Conservation (phyloP, 306 rosid species). For the Vicia sativa region DNA sequence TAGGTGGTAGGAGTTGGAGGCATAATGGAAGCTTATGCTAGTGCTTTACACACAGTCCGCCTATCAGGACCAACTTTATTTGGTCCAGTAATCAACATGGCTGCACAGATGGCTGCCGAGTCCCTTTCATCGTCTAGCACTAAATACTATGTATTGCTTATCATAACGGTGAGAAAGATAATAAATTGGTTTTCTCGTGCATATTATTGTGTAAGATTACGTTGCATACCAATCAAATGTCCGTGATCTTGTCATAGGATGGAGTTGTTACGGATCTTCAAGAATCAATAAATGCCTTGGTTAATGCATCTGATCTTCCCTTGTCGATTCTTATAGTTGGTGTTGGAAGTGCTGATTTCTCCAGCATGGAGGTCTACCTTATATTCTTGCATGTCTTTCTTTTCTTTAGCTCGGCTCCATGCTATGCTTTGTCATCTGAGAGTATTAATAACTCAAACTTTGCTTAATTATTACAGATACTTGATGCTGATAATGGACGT, state of each 20-base stretch:
- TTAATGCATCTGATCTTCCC: constrained; percentile 86
- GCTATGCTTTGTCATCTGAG: neutral
- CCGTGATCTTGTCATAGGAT: constrained; percentile 56
- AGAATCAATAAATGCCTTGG: constrained; percentile 79
- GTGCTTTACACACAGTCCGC: constrained; percentile 53
- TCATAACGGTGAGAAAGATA: constrained; percentile 64
- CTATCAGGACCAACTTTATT: constrained; percentile 86
- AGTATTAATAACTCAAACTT: constrained; percentile 21
- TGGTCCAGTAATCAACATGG: constrained; percentile 75
- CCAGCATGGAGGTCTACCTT: constrained; percentile 67
- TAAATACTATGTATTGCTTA: constrained; percentile 72
- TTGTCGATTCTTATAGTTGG: constrained; percentile 85
- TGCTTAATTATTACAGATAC: constrained; percentile 47
- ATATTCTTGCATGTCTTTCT: neutral
- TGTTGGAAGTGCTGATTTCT: constrained; percentile 80
- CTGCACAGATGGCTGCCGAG: constrained; percentile 66
- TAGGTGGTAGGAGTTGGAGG: constrained; percentile 89
- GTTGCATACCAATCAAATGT: neutral
- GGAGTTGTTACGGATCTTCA: constrained; percentile 87
- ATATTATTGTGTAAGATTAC: too few species aligned
- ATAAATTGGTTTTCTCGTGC: neutral
- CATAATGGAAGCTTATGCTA: constrained; percentile 77
- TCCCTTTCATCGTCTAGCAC: constrained; percentile 51
- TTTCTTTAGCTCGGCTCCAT: constrained; percentile 2
- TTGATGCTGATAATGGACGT: constrained; percentile 80